Conservation (phyloP, 441 rosid genomes). For the Euphorbia celastroides region DNA sequence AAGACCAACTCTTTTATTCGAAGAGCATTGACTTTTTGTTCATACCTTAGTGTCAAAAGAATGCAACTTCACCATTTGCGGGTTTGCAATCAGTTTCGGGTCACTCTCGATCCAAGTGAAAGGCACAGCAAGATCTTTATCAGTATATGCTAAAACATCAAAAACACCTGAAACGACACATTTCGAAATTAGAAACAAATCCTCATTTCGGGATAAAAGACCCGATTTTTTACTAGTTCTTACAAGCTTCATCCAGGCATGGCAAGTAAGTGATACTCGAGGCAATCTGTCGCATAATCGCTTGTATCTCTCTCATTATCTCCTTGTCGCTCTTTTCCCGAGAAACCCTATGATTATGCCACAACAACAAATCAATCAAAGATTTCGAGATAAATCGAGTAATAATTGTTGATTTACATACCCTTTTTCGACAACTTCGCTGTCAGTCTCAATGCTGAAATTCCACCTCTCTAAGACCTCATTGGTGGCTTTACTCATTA, state of each 20-base stretch:
- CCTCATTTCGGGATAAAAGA: background rate
- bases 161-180: conserved; percentile 55
- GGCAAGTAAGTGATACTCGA: conserved; percentile 89
- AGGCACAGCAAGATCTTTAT: conserved; percentile 80
- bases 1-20: background rate
- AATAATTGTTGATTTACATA: conserved; percentile 14
- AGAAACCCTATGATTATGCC: conserved; percentile 45
- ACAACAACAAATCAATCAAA: background rate
- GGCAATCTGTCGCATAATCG: conserved; percentile 89
- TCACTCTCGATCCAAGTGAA: conserved; percentile 95
- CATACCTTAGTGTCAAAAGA: conserved; percentile 87
- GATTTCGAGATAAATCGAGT: background rate
- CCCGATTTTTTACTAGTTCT: conserved; percentile 12
- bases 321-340: conserved; percentile 93
- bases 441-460: conserved; percentile 77
- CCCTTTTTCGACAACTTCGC: conserved; percentile 79
- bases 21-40: background rate
- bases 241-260: conserved; percentile 81
- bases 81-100: conserved; percentile 85
- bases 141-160: conserved; percentile 88
- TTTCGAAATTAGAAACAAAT: background rate
- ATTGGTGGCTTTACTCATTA: conserved; percentile 72
- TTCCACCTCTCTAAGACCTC: conserved; percentile 96
- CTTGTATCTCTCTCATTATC: conserved; percentile 93
- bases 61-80: conserved; percentile 96